phyloP scores from a whole-genome alignment of 1,284 basidiomycete species.

The Boletellus sp. region DNA sequence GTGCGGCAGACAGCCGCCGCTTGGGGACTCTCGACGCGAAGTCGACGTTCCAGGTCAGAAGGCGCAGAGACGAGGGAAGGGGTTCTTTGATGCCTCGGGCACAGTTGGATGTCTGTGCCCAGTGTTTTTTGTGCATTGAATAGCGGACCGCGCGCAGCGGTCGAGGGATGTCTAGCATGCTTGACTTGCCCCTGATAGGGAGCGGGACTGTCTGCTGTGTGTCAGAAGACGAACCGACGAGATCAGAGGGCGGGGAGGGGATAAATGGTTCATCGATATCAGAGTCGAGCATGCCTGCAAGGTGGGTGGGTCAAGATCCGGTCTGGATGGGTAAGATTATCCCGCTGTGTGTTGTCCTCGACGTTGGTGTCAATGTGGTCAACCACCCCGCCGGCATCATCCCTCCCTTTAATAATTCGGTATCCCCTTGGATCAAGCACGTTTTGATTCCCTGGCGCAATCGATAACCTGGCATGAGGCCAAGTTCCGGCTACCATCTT shows the following conservation, averaged over 20 bases:
- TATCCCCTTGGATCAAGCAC: constrained; percentile 7
- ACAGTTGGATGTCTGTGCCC: constrained; percentile 35
- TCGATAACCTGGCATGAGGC: constrained; percentile 26
- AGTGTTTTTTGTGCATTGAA: constrained; percentile 31
- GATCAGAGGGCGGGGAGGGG: constrained; percentile 29
- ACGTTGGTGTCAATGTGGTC: constrained; percentile 10
- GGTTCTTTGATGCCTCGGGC: constrained; percentile 32
- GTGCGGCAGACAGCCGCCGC: constrained; percentile 44
- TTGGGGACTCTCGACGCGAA: constrained; percentile 37
- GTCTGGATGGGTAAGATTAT: constrained; percentile 8
- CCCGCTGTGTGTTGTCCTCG: constrained; percentile 9
- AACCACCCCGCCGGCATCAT: not conserved
- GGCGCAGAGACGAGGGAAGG: constrained; percentile 41
- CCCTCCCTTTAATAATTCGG: constrained; percentile 16
- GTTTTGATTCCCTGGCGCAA: constrained; percentile 6
- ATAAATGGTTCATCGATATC: constrained; percentile 32
- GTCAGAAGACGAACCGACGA: constrained; percentile 30
- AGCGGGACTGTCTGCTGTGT: constrained; percentile 28
- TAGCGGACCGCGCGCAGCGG: constrained; percentile 33
- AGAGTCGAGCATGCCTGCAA: constrained; percentile 25
- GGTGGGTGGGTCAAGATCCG: constrained; percentile 8
- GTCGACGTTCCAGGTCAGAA: constrained; percentile 70
- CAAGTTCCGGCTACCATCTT: constrained; percentile 22
- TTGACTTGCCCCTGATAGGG: constrained; percentile 14
- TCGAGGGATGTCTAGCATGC: constrained; percentile 28